Conservation (phyloP, 768 basidiomycete species). For the Rhizopogon rudus region DNA sequence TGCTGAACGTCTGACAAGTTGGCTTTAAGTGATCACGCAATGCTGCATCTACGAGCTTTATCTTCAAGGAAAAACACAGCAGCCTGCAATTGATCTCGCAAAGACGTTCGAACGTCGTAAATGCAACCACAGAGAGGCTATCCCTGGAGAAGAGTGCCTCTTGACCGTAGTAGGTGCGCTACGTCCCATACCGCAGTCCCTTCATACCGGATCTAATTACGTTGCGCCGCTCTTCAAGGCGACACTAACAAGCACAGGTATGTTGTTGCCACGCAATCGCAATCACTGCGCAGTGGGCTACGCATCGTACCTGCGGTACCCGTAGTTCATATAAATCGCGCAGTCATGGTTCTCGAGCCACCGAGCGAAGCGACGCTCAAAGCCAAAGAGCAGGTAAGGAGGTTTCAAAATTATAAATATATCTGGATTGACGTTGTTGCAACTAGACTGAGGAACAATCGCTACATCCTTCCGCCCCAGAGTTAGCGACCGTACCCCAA, state of each 20-base stretch:
- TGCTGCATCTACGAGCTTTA: constrained; percentile 96
- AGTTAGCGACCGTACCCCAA: constrained; percentile 38
- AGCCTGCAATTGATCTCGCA: constrained; percentile 80
- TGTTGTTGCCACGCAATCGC: constrained; percentile 81
- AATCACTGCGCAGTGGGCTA: constrained; percentile 61
- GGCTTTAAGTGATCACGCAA: constrained; percentile 92
- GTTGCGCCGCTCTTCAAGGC: constrained; percentile 35
- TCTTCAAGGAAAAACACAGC: constrained; percentile 67
- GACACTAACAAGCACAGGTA: constrained; percentile 90
- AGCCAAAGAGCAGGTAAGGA: constrained; percentile 56
- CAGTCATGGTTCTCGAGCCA: constrained; percentile 91
- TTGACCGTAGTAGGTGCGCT: constrained; percentile 67
- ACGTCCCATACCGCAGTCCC: background rate
- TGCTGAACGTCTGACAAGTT: constrained; percentile 32
- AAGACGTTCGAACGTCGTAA: constrained; percentile 91
- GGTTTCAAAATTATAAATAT: background rate
- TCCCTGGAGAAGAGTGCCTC: constrained; percentile 82
- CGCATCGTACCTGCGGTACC: constrained; percentile 81
- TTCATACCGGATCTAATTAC: constrained; percentile 3
- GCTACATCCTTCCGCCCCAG: constrained; percentile 46
- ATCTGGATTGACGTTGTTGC: background rate
- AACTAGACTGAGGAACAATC: constrained; percentile 62
- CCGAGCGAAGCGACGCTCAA: constrained; percentile 74
- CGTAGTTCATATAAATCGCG: constrained; percentile 85
- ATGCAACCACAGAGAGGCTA: constrained; percentile 92